Conservation (phyloP, 192 early-diverging fungal species). For the Coemansia sp. region DNA sequence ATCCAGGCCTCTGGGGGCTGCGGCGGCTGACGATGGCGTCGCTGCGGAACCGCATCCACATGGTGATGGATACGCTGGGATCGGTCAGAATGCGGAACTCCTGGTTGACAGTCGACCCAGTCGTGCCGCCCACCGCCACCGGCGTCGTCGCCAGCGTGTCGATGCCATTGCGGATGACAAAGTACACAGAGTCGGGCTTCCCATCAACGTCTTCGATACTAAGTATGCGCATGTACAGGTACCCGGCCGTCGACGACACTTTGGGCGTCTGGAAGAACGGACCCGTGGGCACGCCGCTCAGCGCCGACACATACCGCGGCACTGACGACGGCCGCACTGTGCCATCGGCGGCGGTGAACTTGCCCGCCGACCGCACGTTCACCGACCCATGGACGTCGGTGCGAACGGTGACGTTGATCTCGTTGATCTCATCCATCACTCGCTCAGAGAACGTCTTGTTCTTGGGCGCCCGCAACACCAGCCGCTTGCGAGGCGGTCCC, state of each 20-base stretch:
- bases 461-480: constrained; percentile 39
- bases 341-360: constrained; percentile 17
- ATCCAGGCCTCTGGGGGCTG: constrained; percentile 15
- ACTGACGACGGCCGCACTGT: constrained; percentile 48
- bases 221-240: constrained; percentile 56
- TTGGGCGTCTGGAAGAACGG: constrained; percentile 54
- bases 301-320: constrained; percentile 51
- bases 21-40: constrained; percentile 46
- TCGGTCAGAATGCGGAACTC: constrained; percentile 57
- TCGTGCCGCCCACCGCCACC: constrained; percentile 22
- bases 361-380: constrained; percentile 27
- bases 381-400: constrained; percentile 35
- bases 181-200: constrained; percentile 46
- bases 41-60: constrained; percentile 58
- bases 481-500: constrained; percentile 26
- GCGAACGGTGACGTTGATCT: constrained; percentile 26
- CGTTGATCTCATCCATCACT: constrained; percentile 42
- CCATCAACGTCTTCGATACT: constrained; percentile 54
- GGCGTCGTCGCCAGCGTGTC: constrained; percentile 55
- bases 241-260: constrained; percentile 28
- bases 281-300: constrained; percentile 47
- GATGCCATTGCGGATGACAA: constrained; percentile 60
- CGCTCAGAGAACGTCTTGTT: constrained; percentile 39
- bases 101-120: constrained; percentile 46
- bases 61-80: constrained; percentile 51